phyloP scores from a whole-genome alignment of 2,329 filamentous ascomycete species.

The Exophiala sideris region DNA sequence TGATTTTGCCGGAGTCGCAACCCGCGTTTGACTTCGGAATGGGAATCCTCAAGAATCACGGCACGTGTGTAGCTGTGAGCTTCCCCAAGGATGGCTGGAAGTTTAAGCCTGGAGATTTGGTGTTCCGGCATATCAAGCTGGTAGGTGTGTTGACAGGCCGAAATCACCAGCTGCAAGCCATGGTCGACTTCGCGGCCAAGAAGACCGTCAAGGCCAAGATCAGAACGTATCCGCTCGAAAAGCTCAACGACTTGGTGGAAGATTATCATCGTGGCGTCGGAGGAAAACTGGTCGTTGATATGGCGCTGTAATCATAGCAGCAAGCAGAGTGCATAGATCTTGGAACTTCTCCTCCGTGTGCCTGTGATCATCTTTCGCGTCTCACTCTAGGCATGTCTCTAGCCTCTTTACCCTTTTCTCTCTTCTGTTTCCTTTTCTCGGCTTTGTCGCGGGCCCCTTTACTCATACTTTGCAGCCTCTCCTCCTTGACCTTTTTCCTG shows the following conservation, averaged over 20 bases:
- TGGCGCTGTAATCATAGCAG: slow-evolving; percentile 15
- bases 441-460: slow-evolving; percentile 78
- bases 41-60: slow-evolving; percentile 43
- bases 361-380: slow-evolving; percentile 18
- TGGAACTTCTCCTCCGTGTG: not conserved
- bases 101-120: slow-evolving; percentile 26
- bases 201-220: slow-evolving; percentile 21
- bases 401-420: slow-evolving; percentile 80
- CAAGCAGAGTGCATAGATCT: not conserved
- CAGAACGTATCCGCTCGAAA: slow-evolving; percentile 22
- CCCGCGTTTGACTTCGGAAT: slow-evolving; percentile 48
- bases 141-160: slow-evolving; percentile 24
- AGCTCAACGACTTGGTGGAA: slow-evolving; percentile 27
- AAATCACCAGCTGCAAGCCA: slow-evolving; percentile 25
- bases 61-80: slow-evolving; percentile 46
- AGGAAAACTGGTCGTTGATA: slow-evolving; percentile 47
- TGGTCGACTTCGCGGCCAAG: slow-evolving; percentile 25
- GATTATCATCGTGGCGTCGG: slow-evolving; percentile 45
- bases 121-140: slow-evolving; percentile 29
- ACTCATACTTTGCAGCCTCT: slow-evolving; percentile 79
- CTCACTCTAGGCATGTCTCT: slow-evolving; percentile 59
- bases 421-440: slow-evolving; percentile 86
- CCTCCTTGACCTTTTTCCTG: slow-evolving; percentile 77
- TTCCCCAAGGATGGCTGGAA: slow-evolving; percentile 39
- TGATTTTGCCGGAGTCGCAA: slow-evolving; percentile 48